These are phyloP conservation scores for Kurtzmaniella cleridarum DNA, from an alignment of 805 yeast genomes.

Conservation along the genomic window DNA sequence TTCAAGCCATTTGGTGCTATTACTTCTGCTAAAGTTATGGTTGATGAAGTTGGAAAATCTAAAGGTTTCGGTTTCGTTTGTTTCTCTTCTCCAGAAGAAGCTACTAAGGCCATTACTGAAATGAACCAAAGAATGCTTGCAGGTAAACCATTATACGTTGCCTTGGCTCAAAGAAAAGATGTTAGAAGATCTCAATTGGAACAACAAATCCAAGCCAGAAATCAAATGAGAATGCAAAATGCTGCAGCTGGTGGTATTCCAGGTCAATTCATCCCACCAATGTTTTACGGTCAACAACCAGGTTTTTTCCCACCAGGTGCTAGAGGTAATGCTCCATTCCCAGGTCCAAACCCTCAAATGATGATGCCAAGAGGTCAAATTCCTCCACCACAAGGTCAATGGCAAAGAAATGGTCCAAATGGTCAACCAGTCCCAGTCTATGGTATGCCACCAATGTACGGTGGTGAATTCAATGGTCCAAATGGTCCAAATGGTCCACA, in stretches of 20 bases:
- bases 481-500: slow-evolving; percentile 24
- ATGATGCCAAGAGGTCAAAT: slow-evolving; percentile 68
- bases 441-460: slow-evolving; percentile 77
- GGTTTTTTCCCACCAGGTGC: slow-evolving; percentile 80
- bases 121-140: slow-evolving; percentile 96
- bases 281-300: slow-evolving; percentile 82
- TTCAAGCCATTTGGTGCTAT: slow-evolving; percentile 91
- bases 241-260: slow-evolving; percentile 86
- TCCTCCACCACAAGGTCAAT: slow-evolving; percentile 63
- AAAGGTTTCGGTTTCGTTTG: slow-evolving; percentile 99
- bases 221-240: slow-evolving; percentile 97
- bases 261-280: slow-evolving; percentile 82
- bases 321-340: slow-evolving; percentile 72
- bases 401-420: slow-evolving; percentile 70
- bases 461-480: slow-evolving; percentile 44
- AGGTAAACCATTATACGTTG: slow-evolving; percentile 96
- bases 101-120: slow-evolving; percentile 95
- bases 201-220: slow-evolving; percentile 97
- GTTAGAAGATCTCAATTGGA: slow-evolving; percentile 95
- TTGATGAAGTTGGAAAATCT: slow-evolving; percentile 89
- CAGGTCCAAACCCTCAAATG: slow-evolving; percentile 77
- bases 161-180: slow-evolving; percentile 97
- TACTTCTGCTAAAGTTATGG: slow-evolving; percentile 95
- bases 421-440: slow-evolving; percentile 83
- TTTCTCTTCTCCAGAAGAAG: slow-evolving; percentile 97